phyloP scores from a whole-genome alignment of 192 early-diverging fungal genomes.

The Umbelopsis isabellina region DNA sequence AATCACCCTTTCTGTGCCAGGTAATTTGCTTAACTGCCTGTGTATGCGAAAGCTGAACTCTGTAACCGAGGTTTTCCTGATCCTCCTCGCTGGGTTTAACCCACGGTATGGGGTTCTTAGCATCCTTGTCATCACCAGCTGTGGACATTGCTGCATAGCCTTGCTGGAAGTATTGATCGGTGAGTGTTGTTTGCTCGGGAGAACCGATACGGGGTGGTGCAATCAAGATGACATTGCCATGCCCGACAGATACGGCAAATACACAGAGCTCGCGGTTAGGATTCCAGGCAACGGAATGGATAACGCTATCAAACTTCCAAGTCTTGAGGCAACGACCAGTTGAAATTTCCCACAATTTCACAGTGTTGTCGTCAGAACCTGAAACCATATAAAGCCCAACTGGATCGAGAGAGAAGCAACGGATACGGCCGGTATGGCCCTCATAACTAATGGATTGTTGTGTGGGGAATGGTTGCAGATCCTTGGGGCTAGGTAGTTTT shows the following conservation, averaged over 20 bases:
- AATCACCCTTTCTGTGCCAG: constrained; percentile 98
- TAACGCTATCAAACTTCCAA: constrained; percentile 71
- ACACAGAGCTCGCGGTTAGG: constrained; percentile 78
- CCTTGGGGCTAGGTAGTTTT: constrained; percentile 92
- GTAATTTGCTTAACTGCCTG: constrained; percentile 76
- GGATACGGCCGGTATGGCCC: constrained; percentile 84
- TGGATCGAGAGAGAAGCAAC: constrained; percentile 87
- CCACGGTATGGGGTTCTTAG: constrained; percentile 45
- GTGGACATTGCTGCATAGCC: constrained; percentile 43
- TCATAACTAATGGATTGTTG: constrained; percentile 73
- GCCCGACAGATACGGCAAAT: constrained; percentile 75
- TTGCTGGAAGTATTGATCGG: constrained; percentile 48
- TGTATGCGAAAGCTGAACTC: constrained; percentile 54
- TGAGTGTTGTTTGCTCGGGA: constrained; percentile 43
- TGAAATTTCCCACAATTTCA: constrained; percentile 89
- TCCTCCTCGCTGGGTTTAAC: constrained; percentile 55
- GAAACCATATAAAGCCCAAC: constrained; percentile 89
- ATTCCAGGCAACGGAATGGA: constrained; percentile 87
- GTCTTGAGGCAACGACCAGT: constrained; percentile 85
- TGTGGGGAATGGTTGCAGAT: constrained; percentile 94
- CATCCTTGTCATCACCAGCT: constrained; percentile 23
- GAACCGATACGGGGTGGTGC: constrained; percentile 52
- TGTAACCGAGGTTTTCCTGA: constrained; percentile 44
- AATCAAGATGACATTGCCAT: constrained; percentile 57
- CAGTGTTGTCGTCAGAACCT: constrained; percentile 88